phyloP scores from a whole-genome alignment of 768 basidiomycete species.

The Agaricus blazei region DNA sequence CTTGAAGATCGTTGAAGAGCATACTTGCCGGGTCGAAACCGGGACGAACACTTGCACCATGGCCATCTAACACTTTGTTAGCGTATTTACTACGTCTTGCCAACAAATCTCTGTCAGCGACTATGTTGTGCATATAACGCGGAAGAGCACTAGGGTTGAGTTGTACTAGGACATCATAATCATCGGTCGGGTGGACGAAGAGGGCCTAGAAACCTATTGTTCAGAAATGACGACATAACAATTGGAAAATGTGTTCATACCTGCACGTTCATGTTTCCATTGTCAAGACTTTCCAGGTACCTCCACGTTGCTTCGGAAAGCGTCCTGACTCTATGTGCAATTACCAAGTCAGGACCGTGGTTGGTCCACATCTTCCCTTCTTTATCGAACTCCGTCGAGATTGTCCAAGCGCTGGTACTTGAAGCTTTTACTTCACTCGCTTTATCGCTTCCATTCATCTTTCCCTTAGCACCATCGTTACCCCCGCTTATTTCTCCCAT shows the following conservation, averaged over 20 bases:
- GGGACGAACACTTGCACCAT: conserved; percentile 37
- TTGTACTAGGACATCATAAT: conserved; percentile 83
- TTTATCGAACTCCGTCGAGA: conserved; percentile 75
- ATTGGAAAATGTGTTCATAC: conserved; percentile 30
- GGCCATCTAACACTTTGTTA: conserved; percentile 30
- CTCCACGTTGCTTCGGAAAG: conserved; percentile 75
- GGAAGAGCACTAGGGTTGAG: conserved; percentile 62
- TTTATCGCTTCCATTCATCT: conserved; percentile 15
- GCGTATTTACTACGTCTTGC: conserved; percentile 37
- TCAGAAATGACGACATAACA: neutral
- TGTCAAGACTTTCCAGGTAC: conserved; percentile 48
- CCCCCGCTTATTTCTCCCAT: conserved; percentile 16
- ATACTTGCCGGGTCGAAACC: conserved; percentile 78
- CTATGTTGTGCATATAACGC: conserved; percentile 70
- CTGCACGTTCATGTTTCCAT: conserved; percentile 50
- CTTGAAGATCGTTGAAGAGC: conserved; percentile 70
- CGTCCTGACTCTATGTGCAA: conserved; percentile 66
- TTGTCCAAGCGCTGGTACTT: conserved; percentile 58
- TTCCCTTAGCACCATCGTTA: conserved; percentile 7
- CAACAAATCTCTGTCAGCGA: conserved; percentile 44
- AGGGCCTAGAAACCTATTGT: conserved; percentile 47
- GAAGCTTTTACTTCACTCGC: conserved; percentile 11
- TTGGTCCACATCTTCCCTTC: conserved; percentile 76
- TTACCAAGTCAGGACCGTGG: conserved; percentile 58
- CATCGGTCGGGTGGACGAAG: conserved; percentile 76